A percentile compares a stretch with the other conserved stretches of the same genome.
Evolutionary conservation across 2,329 filamentous ascomycete genomes (phyloP).

Genomic region (Trematosphaeria pertusa): DNA sequence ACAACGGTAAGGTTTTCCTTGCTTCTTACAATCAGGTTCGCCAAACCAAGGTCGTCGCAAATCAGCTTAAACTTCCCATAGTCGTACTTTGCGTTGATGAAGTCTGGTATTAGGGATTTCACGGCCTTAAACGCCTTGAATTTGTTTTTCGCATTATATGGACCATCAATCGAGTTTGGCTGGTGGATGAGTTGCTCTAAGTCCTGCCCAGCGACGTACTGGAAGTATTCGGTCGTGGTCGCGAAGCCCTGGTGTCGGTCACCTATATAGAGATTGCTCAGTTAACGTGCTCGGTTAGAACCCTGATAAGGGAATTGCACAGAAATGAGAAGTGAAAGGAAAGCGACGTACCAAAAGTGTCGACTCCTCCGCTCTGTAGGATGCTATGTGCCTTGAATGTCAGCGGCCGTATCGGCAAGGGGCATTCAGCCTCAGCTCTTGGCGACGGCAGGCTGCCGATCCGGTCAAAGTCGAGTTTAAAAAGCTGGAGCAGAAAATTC

Average conservation of each 20-base stretch:
- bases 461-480: constrained; percentile 15
- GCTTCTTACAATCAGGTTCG: constrained; percentile 48
- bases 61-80: too few species aligned
- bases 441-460: constrained; percentile 27
- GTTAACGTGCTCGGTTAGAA: too few species aligned
- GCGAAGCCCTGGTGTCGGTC: background rate
- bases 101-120: background rate
- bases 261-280: background rate
- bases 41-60: constrained; percentile 14
- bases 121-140: background rate
- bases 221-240: too few species aligned
- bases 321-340: background rate
- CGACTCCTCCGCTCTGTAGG: constrained; percentile 1
- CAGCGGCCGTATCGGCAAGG: constrained; percentile 2
- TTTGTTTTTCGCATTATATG: background rate
- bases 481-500: constrained; percentile 17
- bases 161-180: background rate
- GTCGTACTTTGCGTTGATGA: background rate
- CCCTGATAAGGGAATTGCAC: too few species aligned
- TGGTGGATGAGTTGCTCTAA: background rate
- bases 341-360: background rate
- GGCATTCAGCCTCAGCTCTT: background rate
- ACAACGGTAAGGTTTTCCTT: constrained; percentile 18
- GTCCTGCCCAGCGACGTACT: background rate
- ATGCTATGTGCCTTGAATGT: too few species aligned